A percentile compares a stretch with the other conserved stretches of the same genome.
phyloP scores from a whole-genome alignment of 495 filamentous ascomycete genomes.

The Pseudevernia furfuracea region DNA sequence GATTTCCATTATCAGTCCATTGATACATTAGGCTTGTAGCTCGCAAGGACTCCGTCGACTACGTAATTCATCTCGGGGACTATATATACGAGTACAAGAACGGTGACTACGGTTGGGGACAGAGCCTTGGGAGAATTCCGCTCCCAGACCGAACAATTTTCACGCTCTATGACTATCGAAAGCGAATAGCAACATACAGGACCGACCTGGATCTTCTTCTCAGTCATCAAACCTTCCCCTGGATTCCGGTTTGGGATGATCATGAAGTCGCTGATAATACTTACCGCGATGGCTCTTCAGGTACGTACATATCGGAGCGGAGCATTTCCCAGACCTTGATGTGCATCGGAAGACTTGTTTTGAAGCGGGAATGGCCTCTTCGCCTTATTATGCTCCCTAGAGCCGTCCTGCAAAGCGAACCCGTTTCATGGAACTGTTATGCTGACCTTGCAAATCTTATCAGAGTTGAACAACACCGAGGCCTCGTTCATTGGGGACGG shows the following conservation, averaged over 20 bases:
- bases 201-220: conserved; percentile 54
- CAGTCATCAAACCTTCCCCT: conserved; percentile 52
- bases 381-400: not conserved
- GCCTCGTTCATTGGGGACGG: conserved; percentile 53
- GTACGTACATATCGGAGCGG: not conserved
- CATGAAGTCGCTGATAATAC: conserved; percentile 53
- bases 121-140: conserved; percentile 45
- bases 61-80: conserved; percentile 58
- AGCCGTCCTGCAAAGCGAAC: not conserved
- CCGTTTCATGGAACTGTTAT: not conserved
- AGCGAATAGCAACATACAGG: conserved; percentile 53
- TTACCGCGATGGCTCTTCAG: conserved; percentile 46
- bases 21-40: conserved; percentile 25
- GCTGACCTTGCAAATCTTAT: not conserved
- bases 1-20: not conserved
- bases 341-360: not conserved
- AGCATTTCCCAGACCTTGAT: not conserved
- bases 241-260: conserved; percentile 69
- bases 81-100: conserved; percentile 64
- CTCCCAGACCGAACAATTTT: conserved; percentile 36
- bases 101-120: conserved; percentile 47
- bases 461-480: conserved; percentile 52
- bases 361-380: not conserved
- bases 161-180: conserved; percentile 55
- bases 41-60: conserved; percentile 63